These are phyloP conservation scores for Echria macrotheca DNA, from an alignment of 495 filamentous ascomycete genomes.

Conservation along the genomic window DNA sequence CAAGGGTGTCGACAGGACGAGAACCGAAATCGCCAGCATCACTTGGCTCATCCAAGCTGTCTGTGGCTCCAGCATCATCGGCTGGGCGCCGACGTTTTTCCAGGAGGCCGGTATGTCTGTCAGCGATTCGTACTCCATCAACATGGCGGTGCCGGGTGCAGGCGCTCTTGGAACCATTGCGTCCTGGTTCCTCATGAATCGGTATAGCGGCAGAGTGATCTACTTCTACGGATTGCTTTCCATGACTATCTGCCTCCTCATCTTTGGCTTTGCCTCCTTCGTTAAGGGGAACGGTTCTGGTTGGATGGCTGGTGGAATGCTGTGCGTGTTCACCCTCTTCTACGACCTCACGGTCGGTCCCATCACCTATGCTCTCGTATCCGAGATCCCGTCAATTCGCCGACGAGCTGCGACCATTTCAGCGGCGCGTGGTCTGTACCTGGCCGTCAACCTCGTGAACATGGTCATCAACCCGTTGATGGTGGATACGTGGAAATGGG, in stretches of 20 bases:
- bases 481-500: conserved; percentile 49
- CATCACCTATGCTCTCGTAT: conserved; percentile 56
- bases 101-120: conserved; percentile 58
- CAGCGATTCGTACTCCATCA: conserved; percentile 43
- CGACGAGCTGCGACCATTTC: conserved; percentile 51
- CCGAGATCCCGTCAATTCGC: conserved; percentile 51
- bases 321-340: conserved; percentile 45
- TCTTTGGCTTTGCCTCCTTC: conserved; percentile 19
- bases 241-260: conserved; percentile 39
- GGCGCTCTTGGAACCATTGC: conserved; percentile 47
- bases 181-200: conserved; percentile 48
- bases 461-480: conserved; percentile 45
- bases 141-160: conserved; percentile 37
- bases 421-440: conserved; percentile 52
- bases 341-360: conserved; percentile 56
- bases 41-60: conserved; percentile 68
- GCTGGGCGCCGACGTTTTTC: conserved; percentile 66
- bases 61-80: conserved; percentile 63
- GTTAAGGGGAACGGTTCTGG: conserved; percentile 25
- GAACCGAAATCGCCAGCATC: conserved; percentile 64
- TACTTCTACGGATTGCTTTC: conserved; percentile 45
- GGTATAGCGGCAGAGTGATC: conserved; percentile 46
- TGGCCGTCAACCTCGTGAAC: conserved; percentile 42
- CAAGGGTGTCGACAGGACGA: conserved; percentile 57
- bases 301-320: conserved; percentile 47